A percentile compares a stretch with the other conserved stretches of the same genome.
These are phyloP conservation scores for Claviceps cyperi DNA, from an alignment of 2,329 filamentous ascomycete genomes.

Conservation along the genomic window DNA sequence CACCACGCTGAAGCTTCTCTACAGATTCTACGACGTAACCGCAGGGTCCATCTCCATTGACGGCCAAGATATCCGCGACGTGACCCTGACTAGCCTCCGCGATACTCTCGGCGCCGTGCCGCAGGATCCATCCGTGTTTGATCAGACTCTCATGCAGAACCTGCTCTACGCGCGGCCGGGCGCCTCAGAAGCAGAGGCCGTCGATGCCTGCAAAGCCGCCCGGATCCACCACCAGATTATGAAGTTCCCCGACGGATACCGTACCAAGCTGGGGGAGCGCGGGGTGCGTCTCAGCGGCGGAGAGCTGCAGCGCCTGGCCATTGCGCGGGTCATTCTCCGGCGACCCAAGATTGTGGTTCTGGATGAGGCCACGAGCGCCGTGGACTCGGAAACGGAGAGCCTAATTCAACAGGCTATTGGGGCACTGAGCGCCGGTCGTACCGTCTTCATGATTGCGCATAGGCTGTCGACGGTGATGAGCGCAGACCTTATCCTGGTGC, in stretches of 20 bases:
- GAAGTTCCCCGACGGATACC: slow-evolving; percentile 38
- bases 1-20: slow-evolving; percentile 44
- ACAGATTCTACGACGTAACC: slow-evolving; percentile 45
- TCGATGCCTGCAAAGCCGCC: slow-evolving; percentile 45
- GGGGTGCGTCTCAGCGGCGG: slow-evolving; percentile 35
- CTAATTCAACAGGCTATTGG: slow-evolving; percentile 30
- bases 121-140: slow-evolving; percentile 50
- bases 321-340: slow-evolving; percentile 24
- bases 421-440: slow-evolving; percentile 30
- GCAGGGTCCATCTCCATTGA: slow-evolving; percentile 41
- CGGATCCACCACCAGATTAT: slow-evolving; percentile 51
- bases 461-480: slow-evolving; percentile 26
- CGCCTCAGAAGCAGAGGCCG: slow-evolving; percentile 46
- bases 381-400: slow-evolving; percentile 29
- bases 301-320: slow-evolving; percentile 34
- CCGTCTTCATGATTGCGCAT: slow-evolving; percentile 37
- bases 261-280: slow-evolving; percentile 31
- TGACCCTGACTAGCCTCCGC: slow-evolving; percentile 43
- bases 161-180: slow-evolving; percentile 46
- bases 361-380: slow-evolving; percentile 37
- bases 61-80: slow-evolving; percentile 42
- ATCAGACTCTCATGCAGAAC: slow-evolving; percentile 49
- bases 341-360: slow-evolving; percentile 19
- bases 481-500: slow-evolving; percentile 37
- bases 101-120: slow-evolving; percentile 48